phyloP scores from a whole-genome alignment of 192 early-diverging fungal genomes.

The Mortierella claussenii region DNA sequence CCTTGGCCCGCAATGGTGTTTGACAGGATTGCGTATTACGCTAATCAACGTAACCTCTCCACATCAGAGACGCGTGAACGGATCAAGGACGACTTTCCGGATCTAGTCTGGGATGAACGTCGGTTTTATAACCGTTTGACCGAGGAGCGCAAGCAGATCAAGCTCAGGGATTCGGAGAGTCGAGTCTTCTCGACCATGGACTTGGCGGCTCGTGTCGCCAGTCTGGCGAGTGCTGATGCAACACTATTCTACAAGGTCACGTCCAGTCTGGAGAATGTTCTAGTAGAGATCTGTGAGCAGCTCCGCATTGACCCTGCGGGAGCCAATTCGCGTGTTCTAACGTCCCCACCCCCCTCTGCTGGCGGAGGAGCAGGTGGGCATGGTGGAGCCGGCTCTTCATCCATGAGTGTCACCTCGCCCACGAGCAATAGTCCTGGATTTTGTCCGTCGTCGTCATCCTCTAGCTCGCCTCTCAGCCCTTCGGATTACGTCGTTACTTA shows the following conservation, averaged over 20 bases:
- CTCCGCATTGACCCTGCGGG: slow-evolving; percentile 43
- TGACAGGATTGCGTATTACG: slow-evolving; percentile 62
- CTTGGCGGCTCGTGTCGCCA: slow-evolving; percentile 59
- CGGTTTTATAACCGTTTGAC: slow-evolving; percentile 67
- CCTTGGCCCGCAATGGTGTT: slow-evolving; percentile 63
- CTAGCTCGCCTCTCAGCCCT: slow-evolving; percentile 22
- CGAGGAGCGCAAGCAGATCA: slow-evolving; percentile 61
- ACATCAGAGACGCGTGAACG: slow-evolving; percentile 58
- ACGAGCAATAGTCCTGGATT: slow-evolving; percentile 27
- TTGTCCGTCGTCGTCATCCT: slow-evolving; percentile 22
- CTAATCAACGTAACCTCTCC: slow-evolving; percentile 55
- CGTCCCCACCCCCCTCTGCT: slow-evolving; percentile 47
- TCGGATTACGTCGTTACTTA: slow-evolving; percentile 47
- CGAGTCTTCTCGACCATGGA: slow-evolving; percentile 56
- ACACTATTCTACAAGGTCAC: slow-evolving; percentile 36
- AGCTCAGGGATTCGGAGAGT: slow-evolving; percentile 53
- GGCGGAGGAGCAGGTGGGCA: too few relatives aligned
- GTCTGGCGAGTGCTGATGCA: slow-evolving; percentile 38
- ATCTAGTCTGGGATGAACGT: slow-evolving; percentile 65
- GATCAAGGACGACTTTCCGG: slow-evolving; percentile 64
- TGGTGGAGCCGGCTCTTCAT: slow-evolving; percentile 5
- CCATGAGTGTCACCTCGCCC: slow-evolving; percentile 42
- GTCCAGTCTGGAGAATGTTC: slow-evolving; percentile 33
- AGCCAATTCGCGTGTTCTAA: slow-evolving; percentile 26
- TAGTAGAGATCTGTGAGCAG: slow-evolving; percentile 46